Evolutionary conservation across 2,329 filamentous ascomycete genomes (phyloP).

Genomic region (Exophiala phaeomuriformis): DNA sequence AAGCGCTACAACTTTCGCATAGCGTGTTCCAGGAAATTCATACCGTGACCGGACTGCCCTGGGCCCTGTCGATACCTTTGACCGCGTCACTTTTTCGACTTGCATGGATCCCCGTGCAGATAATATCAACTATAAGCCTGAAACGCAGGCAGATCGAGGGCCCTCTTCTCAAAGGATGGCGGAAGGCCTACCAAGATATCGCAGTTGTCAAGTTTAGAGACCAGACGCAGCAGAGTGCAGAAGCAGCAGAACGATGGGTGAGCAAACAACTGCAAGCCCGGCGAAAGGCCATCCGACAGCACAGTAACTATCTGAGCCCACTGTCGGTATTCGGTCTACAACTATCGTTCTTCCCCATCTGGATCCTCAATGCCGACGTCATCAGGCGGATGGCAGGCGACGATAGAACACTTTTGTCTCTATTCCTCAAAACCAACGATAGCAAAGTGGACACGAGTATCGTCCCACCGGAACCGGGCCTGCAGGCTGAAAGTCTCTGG

Average conservation of each 20-base stretch:
- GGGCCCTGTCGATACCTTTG: slow-evolving; percentile 49
- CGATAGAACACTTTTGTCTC: slow-evolving; percentile 7
- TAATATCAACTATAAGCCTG: slow-evolving; percentile 34
- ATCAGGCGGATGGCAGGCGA: slow-evolving; percentile 19
- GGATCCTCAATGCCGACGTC: slow-evolving; percentile 17
- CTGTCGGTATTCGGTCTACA: slow-evolving; percentile 5
- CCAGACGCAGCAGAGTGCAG: slow-evolving; percentile 5
- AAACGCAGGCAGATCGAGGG: slow-evolving; percentile 37
- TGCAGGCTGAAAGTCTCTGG: slow-evolving; percentile 51
- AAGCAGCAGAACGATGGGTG: slow-evolving; percentile 15
- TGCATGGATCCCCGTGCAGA: slow-evolving; percentile 44
- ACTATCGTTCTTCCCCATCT: slow-evolving; percentile 19
- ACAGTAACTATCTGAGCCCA: slow-evolving; percentile 11
- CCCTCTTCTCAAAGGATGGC: slow-evolving; percentile 39
- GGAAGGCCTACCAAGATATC: slow-evolving; percentile 23
- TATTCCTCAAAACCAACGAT: slow-evolving; percentile 11
- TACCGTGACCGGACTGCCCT: slow-evolving; percentile 43
- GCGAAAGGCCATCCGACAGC: slow-evolving; percentile 22
- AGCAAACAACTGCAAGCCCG: slow-evolving; percentile 11
- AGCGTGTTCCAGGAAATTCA: slow-evolving; percentile 39
- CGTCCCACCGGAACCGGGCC: slow-evolving; percentile 40
- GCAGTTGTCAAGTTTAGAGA: slow-evolving; percentile 8
- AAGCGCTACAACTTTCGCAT: slow-evolving; percentile 15
- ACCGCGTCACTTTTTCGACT: slow-evolving; percentile 47
- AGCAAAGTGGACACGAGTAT: slow-evolving; percentile 21